phyloP scores from a whole-genome alignment of 495 filamentous ascomycete species.

The Podospora pseudopauciseta region DNA sequence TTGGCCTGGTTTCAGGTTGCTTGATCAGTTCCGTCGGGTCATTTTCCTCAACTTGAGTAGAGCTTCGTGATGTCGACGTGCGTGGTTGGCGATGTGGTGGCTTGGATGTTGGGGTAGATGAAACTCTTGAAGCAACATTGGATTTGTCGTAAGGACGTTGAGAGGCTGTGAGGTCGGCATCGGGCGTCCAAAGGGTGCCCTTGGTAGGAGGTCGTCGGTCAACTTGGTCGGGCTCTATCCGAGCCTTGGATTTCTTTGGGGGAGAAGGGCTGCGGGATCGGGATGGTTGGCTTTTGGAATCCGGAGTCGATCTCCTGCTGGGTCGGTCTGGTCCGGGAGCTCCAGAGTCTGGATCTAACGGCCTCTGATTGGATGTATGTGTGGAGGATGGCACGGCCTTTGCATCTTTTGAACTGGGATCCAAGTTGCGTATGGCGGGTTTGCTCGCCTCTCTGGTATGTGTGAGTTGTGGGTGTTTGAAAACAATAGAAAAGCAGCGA shows the following conservation, averaged over 20 bases:
- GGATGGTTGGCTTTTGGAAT: conserved; percentile 21
- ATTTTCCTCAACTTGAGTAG: conserved; percentile 12
- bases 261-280: conserved; percentile 20
- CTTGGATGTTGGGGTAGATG: conserved; percentile 17
- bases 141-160: conserved; percentile 22
- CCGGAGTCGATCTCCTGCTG: conserved; percentile 16
- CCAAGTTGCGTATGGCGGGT: neutral
- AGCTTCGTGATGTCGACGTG: neutral
- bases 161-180: conserved; percentile 24
- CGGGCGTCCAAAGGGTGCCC: conserved; percentile 38
- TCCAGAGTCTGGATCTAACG: conserved; percentile 6
- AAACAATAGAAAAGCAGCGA: neutral
- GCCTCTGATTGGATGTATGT: conserved; percentile 6
- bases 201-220: conserved; percentile 27
- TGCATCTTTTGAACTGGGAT: neutral
- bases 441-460: neutral
- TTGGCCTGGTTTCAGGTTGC: conserved; percentile 63
- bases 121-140: conserved; percentile 25
- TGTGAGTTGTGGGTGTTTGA: neutral
- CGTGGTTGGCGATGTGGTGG: conserved; percentile 11
- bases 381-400: neutral
- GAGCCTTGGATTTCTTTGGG: conserved; percentile 23
- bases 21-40: conserved; percentile 33
- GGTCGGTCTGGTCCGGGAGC: neutral
- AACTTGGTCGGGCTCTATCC: conserved; percentile 34